Evolutionary conservation across 495 filamentous ascomycete species (phyloP), one percentile per base, ranked within the genome.

Genomic region (Talaromyces wortmannii): DNA sequence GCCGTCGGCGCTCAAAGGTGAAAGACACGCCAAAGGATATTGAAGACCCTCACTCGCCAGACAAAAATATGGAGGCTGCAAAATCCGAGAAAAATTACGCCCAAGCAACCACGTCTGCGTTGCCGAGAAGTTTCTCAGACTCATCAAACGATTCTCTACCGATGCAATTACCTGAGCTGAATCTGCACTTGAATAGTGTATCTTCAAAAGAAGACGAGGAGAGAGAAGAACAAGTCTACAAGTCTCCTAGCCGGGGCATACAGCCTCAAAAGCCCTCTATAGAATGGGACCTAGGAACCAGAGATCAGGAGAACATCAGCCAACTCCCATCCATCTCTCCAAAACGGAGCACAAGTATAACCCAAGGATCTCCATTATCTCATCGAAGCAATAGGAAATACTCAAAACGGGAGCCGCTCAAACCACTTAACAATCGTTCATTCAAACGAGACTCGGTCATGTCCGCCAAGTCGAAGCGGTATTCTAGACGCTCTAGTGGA

Each of bases 401-500:
- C 12, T 45, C 52, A 17, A 64, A 63, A 53, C 64, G 72, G 18
- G 70, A 75, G 48, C 72, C 74, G 3, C 60, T 77, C 36, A 70
- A 67, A 46, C 18, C 67, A 0, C 71, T 75, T 32, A 72, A 77
- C 32, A 60, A 69, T n/a, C 52, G 52, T 10, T 68, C 70, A 5
- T 57, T 72, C 51, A 77, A 75, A 55, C 68, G 72, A 31, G 71
- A 74, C 16, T 75, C 74, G 7, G 61, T 68, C 7, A 59, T 68
- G 44, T 77, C 73, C 18, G 68, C 71, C 7, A 62, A 67, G 33
- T 76, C 71, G 0, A 75, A 64, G 53, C 59, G 69, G 49, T 63
- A 70, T 52, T 79, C 76, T 0, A 75, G 66, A 53, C 71, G 74
- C 7, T 72, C 74, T 0, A 78, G 76, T 55, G 74, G 74, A 2